Percentiles rank a stretch among this genome's conserved stretches.
Conservation (phyloP, 345 rosid species). For the Corchorus olitorius region DNA sequence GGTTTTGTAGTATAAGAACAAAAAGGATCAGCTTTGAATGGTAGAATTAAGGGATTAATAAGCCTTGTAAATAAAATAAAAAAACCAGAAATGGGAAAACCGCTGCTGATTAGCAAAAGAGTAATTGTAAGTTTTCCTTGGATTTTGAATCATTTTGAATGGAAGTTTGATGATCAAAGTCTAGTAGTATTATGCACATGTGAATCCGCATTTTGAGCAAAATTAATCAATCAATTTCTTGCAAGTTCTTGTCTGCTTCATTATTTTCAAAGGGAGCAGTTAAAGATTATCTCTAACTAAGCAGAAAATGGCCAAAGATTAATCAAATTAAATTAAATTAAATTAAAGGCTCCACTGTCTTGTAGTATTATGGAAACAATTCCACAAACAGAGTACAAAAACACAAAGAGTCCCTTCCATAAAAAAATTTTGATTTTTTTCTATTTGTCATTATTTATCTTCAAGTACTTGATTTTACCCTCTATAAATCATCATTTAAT, state of each 20-base stretch:
- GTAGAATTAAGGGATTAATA: neutral
- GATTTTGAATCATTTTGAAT: neutral
- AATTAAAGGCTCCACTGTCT: slow-evolving; percentile 24
- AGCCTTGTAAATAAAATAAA: neutral
- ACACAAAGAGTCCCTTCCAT: slow-evolving; percentile 20
- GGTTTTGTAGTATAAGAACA: slow-evolving; percentile 13
- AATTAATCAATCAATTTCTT: slow-evolving; percentile 27
- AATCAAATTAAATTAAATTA: neutral
- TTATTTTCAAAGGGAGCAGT: slow-evolving; percentile 68
- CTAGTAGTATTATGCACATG: slow-evolving; percentile 39
- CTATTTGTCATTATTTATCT: slow-evolving; percentile 28
- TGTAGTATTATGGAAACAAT: slow-evolving; percentile 29
- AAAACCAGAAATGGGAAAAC: slow-evolving; percentile 36
- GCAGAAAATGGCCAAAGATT: slow-evolving; percentile 18
- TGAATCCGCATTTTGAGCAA: slow-evolving; percentile 56
- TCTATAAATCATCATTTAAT: neutral
- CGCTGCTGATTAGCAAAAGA: neutral
- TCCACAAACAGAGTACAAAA: slow-evolving; percentile 27
- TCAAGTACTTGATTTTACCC: neutral
- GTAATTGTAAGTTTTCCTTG: too few species aligned
- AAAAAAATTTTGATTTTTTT: slow-evolving; percentile 26
- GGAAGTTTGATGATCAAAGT: neutral
- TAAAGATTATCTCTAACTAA: slow-evolving; percentile 34
- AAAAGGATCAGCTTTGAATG: neutral
- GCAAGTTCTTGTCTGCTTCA: slow-evolving; percentile 50